Conservation (phyloP, 371 early-diverging fungal genomes). For the Mortierella sp. region DNA sequence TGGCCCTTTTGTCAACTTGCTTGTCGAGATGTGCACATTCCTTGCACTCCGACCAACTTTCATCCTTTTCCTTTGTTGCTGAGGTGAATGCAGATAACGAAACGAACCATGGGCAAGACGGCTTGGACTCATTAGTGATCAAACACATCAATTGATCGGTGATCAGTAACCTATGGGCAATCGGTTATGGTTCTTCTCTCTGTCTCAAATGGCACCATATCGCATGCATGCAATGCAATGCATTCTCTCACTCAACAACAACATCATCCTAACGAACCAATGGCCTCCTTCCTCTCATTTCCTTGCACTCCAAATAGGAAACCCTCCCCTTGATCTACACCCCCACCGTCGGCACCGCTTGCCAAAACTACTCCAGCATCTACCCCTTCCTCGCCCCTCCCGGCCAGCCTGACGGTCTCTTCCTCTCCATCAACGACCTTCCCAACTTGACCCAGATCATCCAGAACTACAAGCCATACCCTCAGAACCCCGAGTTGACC, state of each 20-base stretch:
- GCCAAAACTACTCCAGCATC: slow-evolving; percentile 89
- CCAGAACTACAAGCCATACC: slow-evolving; percentile 73
- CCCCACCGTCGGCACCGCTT: slow-evolving; percentile 93
- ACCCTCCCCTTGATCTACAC: slow-evolving; percentile 90
- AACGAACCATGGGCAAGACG: neutral
- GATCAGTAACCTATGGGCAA: neutral
- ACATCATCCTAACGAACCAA: neutral
- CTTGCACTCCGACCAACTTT: slow-evolving; percentile 1
- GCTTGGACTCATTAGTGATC: neutral
- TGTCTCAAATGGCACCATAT: slow-evolving; percentile 15
- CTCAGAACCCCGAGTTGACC: slow-evolving; percentile 61
- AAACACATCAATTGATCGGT: neutral
- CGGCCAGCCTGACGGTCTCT: slow-evolving; percentile 88
- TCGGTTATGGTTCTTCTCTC: neutral
- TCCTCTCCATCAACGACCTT: slow-evolving; percentile 81
- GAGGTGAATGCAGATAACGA: slow-evolving; percentile 9
- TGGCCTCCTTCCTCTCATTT: neutral
- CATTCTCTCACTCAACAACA: neutral
- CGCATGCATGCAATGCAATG: slow-evolving; percentile 4
- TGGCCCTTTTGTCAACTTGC: neutral
- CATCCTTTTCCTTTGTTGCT: neutral
- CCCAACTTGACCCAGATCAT: slow-evolving; percentile 79
- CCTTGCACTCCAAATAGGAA: slow-evolving; percentile 62
- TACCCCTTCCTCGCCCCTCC: slow-evolving; percentile 86
- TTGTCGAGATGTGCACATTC: neutral